phyloP scores from a whole-genome alignment of 305 asterid genomes.

The Plantago lanceolata region DNA sequence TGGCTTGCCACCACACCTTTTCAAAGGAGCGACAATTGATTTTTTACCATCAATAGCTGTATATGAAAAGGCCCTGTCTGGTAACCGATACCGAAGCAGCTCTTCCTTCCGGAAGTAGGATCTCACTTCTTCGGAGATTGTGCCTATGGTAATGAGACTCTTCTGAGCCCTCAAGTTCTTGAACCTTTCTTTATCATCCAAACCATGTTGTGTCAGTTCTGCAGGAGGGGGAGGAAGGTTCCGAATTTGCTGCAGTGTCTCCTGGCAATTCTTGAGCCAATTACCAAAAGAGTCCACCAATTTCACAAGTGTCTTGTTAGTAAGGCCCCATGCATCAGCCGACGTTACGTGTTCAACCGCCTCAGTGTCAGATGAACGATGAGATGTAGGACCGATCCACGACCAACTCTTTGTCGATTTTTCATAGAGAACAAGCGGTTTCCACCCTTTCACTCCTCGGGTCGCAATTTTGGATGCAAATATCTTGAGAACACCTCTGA shows the following conservation, averaged over 20 bases:
- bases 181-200: constrained; percentile 92
- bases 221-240: constrained; percentile 91
- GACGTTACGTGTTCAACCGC: constrained; percentile 73
- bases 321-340: constrained; percentile 92
- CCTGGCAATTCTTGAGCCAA: constrained; percentile 97
- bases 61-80: constrained; percentile 91
- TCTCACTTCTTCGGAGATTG: constrained; percentile 87
- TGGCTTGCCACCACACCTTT: constrained; percentile 99
- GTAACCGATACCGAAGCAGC: constrained; percentile 85
- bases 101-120: constrained; percentile 84
- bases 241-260: constrained; percentile 91
- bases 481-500: constrained; percentile 91
- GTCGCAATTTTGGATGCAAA: constrained; percentile 90
- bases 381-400: constrained; percentile 76
- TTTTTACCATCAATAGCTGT: constrained; percentile 93
- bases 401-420: constrained; percentile 80
- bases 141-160: constrained; percentile 81
- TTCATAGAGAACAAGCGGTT: constrained; percentile 78
- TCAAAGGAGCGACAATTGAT: constrained; percentile 91
- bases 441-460: constrained; percentile 97
- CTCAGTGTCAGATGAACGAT: constrained; percentile 47
- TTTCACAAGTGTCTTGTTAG: constrained; percentile 92
- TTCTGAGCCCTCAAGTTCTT: constrained; percentile 96
- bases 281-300: constrained; percentile 89
- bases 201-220: constrained; percentile 60